Evolutionary conservation across 179 eudicot genomes (phyloP).

Genomic region (Silene vulgaris): DNA sequence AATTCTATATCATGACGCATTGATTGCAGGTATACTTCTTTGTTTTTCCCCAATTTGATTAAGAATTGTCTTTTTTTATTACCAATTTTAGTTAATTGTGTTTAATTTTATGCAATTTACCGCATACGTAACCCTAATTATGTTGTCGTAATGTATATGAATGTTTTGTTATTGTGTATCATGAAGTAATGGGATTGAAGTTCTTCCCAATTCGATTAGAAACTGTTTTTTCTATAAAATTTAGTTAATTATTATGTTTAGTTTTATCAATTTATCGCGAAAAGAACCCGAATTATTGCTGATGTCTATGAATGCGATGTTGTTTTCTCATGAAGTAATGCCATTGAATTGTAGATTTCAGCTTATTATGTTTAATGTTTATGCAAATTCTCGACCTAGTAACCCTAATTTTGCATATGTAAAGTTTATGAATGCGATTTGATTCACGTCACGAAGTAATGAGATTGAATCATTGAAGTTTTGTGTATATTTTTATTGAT

Average conservation of each 20-base stretch:
- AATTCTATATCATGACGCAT: conserved; percentile 23
- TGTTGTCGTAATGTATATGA: too few species aligned
- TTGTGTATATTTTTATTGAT: too few species aligned
- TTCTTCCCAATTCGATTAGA: too few species aligned
- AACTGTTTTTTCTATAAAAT: background rate
- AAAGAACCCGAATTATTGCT: background rate
- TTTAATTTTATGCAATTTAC: too few species aligned
- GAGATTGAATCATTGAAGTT: too few species aligned
- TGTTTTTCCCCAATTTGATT: background rate
- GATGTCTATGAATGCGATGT: background rate
- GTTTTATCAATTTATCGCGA: background rate
- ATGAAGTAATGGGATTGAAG: too few species aligned
- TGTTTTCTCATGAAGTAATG: background rate
- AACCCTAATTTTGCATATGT: background rate
- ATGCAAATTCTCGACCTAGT: background rate
- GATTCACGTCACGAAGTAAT: too few species aligned
- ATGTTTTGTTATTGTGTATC: too few species aligned
- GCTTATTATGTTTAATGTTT: background rate
- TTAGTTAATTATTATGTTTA: background rate
- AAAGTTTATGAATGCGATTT: background rate
- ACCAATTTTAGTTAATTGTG: too few species aligned
- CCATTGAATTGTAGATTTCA: background rate
- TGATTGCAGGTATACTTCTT: conserved; percentile 13
- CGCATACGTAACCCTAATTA: too few species aligned
- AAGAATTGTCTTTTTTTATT: too few species aligned